Evolutionary conservation across 768 basidiomycete genomes (phyloP), one percentile per base, ranked within the genome.

Genomic region (Lyophyllum decastes): DNA sequence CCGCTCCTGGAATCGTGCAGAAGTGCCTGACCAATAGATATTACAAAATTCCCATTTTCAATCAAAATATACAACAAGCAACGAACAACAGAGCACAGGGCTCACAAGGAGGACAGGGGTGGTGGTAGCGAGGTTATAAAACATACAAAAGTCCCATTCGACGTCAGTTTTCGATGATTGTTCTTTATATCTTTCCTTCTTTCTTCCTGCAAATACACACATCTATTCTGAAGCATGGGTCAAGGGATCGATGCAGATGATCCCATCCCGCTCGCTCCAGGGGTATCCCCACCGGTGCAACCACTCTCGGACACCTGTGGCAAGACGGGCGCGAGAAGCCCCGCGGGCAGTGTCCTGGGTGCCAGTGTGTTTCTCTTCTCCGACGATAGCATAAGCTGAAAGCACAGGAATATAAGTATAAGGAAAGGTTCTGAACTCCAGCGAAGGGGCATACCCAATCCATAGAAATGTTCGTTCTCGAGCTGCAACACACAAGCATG

Each of bases 291-390:
- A 98, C 54, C 90, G 85, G 64, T 94, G 91, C 46, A 98, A 73
- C 89, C 90, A 96, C 66, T 94, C 92, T 59, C 92, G 88, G 43
- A 97, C 88, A 10, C 91, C 92, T 1, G 91, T 84, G 12, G 92
- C 91, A 6, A 98, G 80, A 11, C 95, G 87, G 22, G 85, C 82
- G 52, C 92, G 87, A 8, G 92, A 92, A 2, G 92, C 86, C 25
- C 94, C 94, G 38, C 94, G 83, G 12, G 78, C 84, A 3, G 82
- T 75, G 66, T 95, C 94, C 67, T 95, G 93, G n/a, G 87, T 89
- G 2, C 92, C 95, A 0, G 92, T 94, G 70, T 98, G 96, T 72
- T 95, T 96, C 72, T 96, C 93, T 74, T 98, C 94, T 19, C 97
- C 96, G 6, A 98, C 92, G 44, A 99, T 81, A 19, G 93, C 76